Conservation (phyloP, 2,329 filamentous ascomycete genomes). For the Epichloe sylvatica region DNA sequence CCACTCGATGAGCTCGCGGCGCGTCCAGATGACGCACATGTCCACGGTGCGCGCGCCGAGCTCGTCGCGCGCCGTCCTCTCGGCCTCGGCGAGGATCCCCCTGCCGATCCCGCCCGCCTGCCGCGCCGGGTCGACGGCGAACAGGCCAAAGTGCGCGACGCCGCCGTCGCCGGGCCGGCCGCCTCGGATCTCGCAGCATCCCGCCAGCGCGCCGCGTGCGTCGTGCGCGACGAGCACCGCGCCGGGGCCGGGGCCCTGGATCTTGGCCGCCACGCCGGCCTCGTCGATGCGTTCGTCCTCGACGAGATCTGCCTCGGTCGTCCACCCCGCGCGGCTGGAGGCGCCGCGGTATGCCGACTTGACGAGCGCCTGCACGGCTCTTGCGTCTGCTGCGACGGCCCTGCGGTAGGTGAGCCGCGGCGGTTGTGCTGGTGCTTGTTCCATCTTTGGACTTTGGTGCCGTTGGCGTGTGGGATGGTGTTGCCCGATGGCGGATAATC, state of each 20-base stretch:
- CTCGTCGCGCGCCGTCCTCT: conserved; percentile 20
- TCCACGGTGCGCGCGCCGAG: conserved; percentile 24
- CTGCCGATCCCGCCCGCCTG: conserved; percentile 32
- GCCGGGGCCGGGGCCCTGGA: conserved; percentile 25
- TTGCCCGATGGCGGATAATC: too few species aligned
- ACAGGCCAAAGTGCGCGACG: conserved; percentile 32
- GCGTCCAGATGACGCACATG: conserved; percentile 30
- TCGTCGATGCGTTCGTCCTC: conserved; percentile 29
- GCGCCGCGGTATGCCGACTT: conserved; percentile 31
- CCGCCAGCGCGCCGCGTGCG: conserved; percentile 15
- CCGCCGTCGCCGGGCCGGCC: conserved; percentile 14
- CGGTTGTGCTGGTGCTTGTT: background rate
- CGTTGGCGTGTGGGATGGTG: too few species aligned
- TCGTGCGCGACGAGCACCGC: conserved; percentile 25
- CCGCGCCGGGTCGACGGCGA: conserved; percentile 29
- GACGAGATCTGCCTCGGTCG: conserved; percentile 31
- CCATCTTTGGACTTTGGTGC: background rate
- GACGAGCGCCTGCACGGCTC: conserved; percentile 24
- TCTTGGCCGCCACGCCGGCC: conserved; percentile 23
- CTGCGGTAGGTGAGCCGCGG: conserved; percentile 21
- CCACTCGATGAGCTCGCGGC: conserved; percentile 31
- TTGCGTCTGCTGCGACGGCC: conserved; percentile 20
- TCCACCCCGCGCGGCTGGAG: conserved; percentile 28
- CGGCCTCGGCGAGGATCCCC: conserved; percentile 26
- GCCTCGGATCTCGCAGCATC: conserved; percentile 30